A percentile compares a stretch with the other conserved stretches of the same genome.
Conservation (phyloP, 257 asterid genomes). For the Solanum ahanhuiri region DNA sequence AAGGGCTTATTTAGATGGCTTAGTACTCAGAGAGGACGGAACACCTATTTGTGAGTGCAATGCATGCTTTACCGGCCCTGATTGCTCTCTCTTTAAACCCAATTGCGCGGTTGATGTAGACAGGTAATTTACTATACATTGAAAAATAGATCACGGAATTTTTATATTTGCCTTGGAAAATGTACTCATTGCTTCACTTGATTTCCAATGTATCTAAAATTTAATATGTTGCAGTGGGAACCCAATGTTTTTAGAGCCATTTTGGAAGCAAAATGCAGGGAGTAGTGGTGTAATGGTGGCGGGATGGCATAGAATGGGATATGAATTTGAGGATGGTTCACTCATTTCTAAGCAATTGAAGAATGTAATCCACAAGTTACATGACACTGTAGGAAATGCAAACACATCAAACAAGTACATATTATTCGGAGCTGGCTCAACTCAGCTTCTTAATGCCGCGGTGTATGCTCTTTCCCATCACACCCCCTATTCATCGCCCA, state of each 20-base stretch:
- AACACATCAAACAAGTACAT: not conserved
- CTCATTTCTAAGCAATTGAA: slow-evolving; percentile 3
- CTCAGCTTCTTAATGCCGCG: slow-evolving; percentile 6
- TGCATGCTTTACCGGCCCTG: slow-evolving; percentile 44
- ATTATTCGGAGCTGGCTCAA: not conserved
- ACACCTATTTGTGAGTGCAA: slow-evolving; percentile 56
- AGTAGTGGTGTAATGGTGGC: not conserved
- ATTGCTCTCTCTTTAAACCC: slow-evolving; percentile 26
- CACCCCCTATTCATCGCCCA: not conserved
- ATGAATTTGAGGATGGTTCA: not conserved
- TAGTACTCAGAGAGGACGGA: slow-evolving; percentile 5
- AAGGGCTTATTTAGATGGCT: slow-evolving; percentile 46
- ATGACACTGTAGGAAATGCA: not conserved
- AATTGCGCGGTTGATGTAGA: slow-evolving; percentile 46
- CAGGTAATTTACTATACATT: slow-evolving; percentile 16
- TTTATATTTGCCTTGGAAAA: too few species aligned
- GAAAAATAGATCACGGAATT: too few species aligned
- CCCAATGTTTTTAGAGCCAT: slow-evolving; percentile 24
- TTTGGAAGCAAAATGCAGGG: slow-evolving; percentile 6
- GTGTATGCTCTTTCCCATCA: slow-evolving; percentile 3
- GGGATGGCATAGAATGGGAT: slow-evolving; percentile 7
- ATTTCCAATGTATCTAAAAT: not conserved
- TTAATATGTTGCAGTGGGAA: slow-evolving; percentile 22
- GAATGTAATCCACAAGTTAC: slow-evolving; percentile 3
- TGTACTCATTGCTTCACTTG: not conserved